A percentile compares a stretch with the other conserved stretches of the same genome.
These are phyloP conservation scores for Boletus rufocinnamomeus DNA, from an alignment of 768 basidiomycete species.

Conservation along the genomic window DNA sequence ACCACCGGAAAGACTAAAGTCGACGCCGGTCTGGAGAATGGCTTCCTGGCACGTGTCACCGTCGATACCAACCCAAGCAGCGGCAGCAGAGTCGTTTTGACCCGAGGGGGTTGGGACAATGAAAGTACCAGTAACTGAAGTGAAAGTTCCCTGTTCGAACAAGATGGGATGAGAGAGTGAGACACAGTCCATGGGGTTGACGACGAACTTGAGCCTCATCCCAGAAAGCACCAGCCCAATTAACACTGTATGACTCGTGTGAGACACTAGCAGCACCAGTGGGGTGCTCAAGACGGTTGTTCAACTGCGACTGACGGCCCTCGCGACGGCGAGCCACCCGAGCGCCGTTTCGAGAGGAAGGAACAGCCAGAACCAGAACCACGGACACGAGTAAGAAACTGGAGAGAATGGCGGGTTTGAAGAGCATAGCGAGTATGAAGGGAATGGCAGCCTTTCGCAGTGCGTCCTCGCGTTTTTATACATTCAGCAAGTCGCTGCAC, in stretches of 20 bases:
- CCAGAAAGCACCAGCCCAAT: neutral
- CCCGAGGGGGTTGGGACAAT: neutral
- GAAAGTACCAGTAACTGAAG: conserved; percentile 2
- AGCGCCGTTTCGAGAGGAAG: neutral
- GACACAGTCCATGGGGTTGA: neutral
- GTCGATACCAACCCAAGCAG: conserved; percentile 12
- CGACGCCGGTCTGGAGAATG: conserved; percentile 7
- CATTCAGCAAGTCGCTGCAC: neutral
- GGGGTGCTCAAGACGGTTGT: neutral
- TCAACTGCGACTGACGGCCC: neutral
- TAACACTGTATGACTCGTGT: neutral
- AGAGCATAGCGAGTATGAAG: neutral
- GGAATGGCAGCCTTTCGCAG: neutral
- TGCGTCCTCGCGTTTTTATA: neutral
- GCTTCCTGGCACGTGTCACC: neutral
- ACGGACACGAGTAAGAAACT: neutral
- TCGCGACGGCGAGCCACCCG: neutral
- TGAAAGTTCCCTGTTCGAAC: conserved; percentile 6
- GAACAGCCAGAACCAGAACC: neutral
- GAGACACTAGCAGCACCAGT: neutral
- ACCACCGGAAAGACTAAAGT: neutral
- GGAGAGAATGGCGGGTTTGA: neutral
- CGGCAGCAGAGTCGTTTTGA: neutral
- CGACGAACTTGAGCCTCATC: neutral
- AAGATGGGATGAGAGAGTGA: neutral